A percentile compares a stretch with the other conserved stretches of the same genome.
Conservation (phyloP, 1,139 yeast genomes). For the Debaryomyces coudertii region DNA sequence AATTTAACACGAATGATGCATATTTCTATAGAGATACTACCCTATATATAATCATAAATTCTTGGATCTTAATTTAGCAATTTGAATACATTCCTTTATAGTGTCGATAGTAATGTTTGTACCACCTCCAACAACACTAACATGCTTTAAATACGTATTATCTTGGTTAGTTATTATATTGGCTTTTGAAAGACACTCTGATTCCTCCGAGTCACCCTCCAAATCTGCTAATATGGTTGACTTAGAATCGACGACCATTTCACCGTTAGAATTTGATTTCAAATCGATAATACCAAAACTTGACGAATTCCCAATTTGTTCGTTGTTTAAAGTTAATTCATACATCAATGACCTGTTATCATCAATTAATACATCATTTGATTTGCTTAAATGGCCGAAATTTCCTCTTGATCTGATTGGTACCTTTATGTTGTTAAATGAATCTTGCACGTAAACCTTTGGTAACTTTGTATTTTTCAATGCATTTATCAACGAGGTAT, state of each 20-base stretch:
- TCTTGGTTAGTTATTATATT: slow-evolving; percentile 35
- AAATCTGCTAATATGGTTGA: slow-evolving; percentile 63
- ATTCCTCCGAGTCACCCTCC: slow-evolving; percentile 81
- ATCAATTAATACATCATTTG: slow-evolving; percentile 35
- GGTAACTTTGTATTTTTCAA: slow-evolving; percentile 67
- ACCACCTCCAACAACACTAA: slow-evolving; percentile 46
- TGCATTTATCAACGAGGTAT: slow-evolving; percentile 70
- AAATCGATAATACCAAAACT: slow-evolving; percentile 65
- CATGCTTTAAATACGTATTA: slow-evolving; percentile 27
- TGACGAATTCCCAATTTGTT: slow-evolving; percentile 51
- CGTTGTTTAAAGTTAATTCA: slow-evolving; percentile 37
- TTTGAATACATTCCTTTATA: slow-evolving; percentile 47
- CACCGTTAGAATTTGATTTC: slow-evolving; percentile 29
- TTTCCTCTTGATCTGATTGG: slow-evolving; percentile 57
- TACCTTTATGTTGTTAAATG: slow-evolving; percentile 51
- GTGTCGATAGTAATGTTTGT: slow-evolving; percentile 50
- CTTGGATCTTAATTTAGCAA: slow-evolving; percentile 40
- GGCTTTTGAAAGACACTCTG: slow-evolving; percentile 46
- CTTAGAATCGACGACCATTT: slow-evolving; percentile 22
- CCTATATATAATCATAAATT: slow-evolving; percentile 8
- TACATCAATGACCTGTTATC: slow-evolving; percentile 25
- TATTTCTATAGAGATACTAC: not conserved
- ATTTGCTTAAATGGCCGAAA: slow-evolving; percentile 49
- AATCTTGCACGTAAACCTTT: slow-evolving; percentile 62
- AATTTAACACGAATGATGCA: no score